These are phyloP conservation scores for Toxoplasma gondii DNA, from an alignment of 169 alveolate species.

Conservation along the genomic window DNA sequence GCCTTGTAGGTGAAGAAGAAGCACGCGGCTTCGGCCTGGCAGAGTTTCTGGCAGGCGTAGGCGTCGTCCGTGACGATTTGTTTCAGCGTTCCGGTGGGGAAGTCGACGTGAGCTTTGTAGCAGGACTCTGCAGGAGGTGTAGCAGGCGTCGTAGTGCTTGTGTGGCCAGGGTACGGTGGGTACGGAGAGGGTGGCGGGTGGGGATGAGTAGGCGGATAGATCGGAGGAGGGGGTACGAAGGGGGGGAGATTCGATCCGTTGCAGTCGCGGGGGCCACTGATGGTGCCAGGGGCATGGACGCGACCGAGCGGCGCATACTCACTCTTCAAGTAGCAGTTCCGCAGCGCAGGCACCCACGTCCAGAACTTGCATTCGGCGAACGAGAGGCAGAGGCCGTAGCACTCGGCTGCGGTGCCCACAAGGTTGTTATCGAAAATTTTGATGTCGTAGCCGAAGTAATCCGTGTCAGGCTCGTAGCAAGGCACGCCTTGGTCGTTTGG, in stretches of 20 bases:
- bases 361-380: constrained; percentile 23
- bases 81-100: not conserved
- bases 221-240: not conserved
- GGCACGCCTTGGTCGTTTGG: not conserved
- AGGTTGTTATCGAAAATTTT: not conserved
- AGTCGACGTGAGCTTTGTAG: not conserved
- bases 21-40: not conserved
- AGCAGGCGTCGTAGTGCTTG: not conserved
- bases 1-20: not conserved
- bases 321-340: constrained; percentile 34
- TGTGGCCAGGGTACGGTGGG: not conserved
- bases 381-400: constrained; percentile 24
- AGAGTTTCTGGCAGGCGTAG: not conserved
- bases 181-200: not conserved
- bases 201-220: not conserved
- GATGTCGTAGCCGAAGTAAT: constrained; percentile 30
- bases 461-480: constrained; percentile 17
- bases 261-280: constrained; percentile 37
- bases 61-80: not conserved
- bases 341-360: constrained; percentile 17
- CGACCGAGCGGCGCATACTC: constrained; percentile 20
- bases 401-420: constrained; percentile 7
- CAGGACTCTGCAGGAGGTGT: not conserved
- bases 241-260: not conserved
- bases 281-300: constrained; percentile 13